Evolutionary conservation across 306 rosid genomes (phyloP), one percentile per base, ranked within the genome.

Genomic region (Heteromeles arbutifolia): DNA sequence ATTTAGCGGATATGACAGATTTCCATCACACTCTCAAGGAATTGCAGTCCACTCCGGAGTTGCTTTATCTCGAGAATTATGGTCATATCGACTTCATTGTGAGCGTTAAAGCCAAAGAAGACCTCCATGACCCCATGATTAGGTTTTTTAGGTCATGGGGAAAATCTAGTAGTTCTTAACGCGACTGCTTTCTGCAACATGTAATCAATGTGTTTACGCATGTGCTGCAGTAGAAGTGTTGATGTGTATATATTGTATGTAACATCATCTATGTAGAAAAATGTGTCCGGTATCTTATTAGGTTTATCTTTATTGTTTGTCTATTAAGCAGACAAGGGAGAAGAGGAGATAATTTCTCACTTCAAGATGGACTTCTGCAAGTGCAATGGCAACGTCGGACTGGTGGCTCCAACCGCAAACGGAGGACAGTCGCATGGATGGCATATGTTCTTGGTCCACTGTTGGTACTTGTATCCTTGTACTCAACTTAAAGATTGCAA

Each of bases 1-100:
- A 80, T 75, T 85, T 94, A 79, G 92, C 93, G 50, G 98, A 91
- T 82, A 24, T 61, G 74, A 71, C 43, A 21, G 97, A 94, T 84
- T 82, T 94, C 69, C 75, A 79, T 80, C 95, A 79, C 81, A 74
- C 94, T 0, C 81, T 94, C 59, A 80, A 85, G 85, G 90, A 87
- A 75, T 75, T 94, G 85, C 76, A 75, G 74, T 87, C 90, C 80
- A 84, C 72, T 13, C 96, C 96, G 2, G 97, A 91, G 84, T 79
- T 91, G 83, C 76, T 94, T 81, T 90, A 88, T 87, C 97, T 94
- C 11, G 87, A 88, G 77, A 81, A 87, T 71, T 91, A 94, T 79
- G 98, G 95, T 66, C 97, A 94, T 78, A 12, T 94, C 3, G 98
- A 91, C 89, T 90, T 91, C 91, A 78, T 92, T 73, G 74, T 91